These are phyloP conservation scores for Amesomyces nigricolor DNA, from an alignment of 2,329 filamentous ascomycete genomes.

Conservation along the genomic window DNA sequence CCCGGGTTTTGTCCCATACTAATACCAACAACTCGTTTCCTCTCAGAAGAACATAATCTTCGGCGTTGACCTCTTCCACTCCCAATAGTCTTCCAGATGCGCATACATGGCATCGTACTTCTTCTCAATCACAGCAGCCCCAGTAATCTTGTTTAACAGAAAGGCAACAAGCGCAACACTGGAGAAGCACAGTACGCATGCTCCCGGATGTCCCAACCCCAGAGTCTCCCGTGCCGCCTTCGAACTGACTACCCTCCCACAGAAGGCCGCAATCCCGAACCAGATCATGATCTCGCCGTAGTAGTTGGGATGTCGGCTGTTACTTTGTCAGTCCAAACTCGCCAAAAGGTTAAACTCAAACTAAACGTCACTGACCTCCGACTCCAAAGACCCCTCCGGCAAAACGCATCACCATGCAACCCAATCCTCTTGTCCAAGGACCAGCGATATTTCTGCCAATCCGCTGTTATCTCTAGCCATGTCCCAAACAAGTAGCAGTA, in stretches of 20 bases:
- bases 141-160: conserved; percentile 57
- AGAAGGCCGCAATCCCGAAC: conserved; percentile 58
- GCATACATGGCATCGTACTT: conserved; percentile 65
- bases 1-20: too few relatives aligned
- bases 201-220: conserved; percentile 38
- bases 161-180: conserved; percentile 59
- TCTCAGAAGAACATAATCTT: conserved; percentile 25
- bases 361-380: conserved; percentile 37
- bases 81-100: conserved; percentile 57
- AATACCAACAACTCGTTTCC: not conserved
- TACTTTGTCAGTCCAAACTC: not conserved
- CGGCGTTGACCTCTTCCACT: conserved; percentile 59
- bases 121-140: conserved; percentile 59
- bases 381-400: conserved; percentile 58
- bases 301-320: conserved; percentile 60
- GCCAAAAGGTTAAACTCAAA: not conserved
- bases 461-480: conserved; percentile 55
- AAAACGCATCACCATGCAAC: conserved; percentile 60
- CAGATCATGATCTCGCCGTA: conserved; percentile 67
- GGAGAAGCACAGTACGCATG: conserved; percentile 44
- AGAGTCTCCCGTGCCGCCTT: conserved; percentile 52
- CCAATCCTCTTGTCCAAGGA: conserved; percentile 55
- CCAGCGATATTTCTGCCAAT: conserved; percentile 60
- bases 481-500: conserved; percentile 56
- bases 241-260: conserved; percentile 51